Evolutionary conservation across 2,329 filamentous ascomycete species (phyloP).

Genomic region (Scedosporium dehoogii): DNA sequence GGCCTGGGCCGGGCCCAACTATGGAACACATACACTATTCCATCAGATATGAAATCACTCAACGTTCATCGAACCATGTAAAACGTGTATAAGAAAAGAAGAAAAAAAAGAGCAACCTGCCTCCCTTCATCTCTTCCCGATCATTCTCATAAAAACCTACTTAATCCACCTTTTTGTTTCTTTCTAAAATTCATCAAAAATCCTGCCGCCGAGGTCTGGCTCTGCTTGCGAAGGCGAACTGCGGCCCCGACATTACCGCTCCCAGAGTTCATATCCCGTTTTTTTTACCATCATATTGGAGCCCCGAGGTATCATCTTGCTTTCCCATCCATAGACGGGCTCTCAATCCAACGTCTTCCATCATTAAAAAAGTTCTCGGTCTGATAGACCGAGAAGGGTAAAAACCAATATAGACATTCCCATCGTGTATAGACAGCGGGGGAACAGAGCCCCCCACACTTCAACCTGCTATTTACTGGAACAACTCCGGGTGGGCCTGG

Average conservation of each 20-base stretch:
- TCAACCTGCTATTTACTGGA: slow-evolving; percentile 8
- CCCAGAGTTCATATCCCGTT: neutral
- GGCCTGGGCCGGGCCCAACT: no score
- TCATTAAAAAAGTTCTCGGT: neutral
- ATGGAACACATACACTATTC: no score
- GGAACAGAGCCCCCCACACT: neutral
- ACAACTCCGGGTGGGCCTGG: slow-evolving; percentile 23
- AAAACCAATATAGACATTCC: neutral
- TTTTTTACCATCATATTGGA: neutral
- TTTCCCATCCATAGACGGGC: neutral
- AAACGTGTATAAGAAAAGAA: no score
- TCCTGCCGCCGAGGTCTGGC: neutral
- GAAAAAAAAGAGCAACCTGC: neutral
- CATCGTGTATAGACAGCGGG: neutral
- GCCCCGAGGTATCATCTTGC: no score
- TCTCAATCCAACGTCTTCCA: neutral
- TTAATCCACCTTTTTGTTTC: neutral
- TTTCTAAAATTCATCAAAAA: neutral
- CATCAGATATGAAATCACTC: neutral
- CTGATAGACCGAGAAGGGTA: neutral
- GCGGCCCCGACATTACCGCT: neutral
- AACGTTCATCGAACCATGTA: neutral
- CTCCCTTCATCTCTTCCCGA: neutral
- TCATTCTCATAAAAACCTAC: neutral
- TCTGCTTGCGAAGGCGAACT: neutral